Base-by-base conservation (phyloP, 345 rosid genomes). In the Boechera divaricarpa region DNA sequence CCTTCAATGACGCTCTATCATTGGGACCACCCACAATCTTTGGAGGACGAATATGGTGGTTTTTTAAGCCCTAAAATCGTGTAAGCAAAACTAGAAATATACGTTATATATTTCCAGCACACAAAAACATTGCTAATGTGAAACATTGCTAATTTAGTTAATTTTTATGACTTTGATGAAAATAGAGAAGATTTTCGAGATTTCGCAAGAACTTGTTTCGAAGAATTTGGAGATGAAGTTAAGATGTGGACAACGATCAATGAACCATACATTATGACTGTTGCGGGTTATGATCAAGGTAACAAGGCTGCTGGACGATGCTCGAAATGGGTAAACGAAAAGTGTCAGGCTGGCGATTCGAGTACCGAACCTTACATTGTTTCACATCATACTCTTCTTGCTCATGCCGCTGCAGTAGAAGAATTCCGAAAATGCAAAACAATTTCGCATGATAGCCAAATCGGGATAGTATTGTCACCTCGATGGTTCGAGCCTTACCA, bases 201-300 rank as follows among this genome's bases (percentile, higher is more conserved):
- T 53, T 87, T 76, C 6, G 80, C 80, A 53, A 78, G 73, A 49
- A 7, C 63, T 12, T 85, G 90, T 36, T 87, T 87, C 10, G 10
- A 80, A 45, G 75, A 81, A 24, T 85, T 85, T 68, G 90, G 90
- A 26, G 87, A 85, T 8, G 73, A 77, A 53, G 88, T 87, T 0
- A 85, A 85, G 45, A 83, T 83, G 66, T 87, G 90, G 88, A 70
- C 82, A 41, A 85, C 88, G 8, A 61, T 87, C 63, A 87, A 85
- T 15, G 87, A 87, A 16, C 90, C 90, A 1, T 74, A 38, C 41
- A 61, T 61, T 3, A 80, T 71, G 72, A 73, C 76, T 18, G 18
- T 71, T 16, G 72, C 83, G 1, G 85, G 83, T 21, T 82, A 82
- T 16, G 85, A 77, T 32, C 56, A 48, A 15, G 87, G 87, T 5